A percentile compares a stretch with the other conserved stretches of the same genome.
Evolutionary conservation across 306 rosid genomes (phyloP).

Genomic region (Trichosanthes truncata): DNA sequence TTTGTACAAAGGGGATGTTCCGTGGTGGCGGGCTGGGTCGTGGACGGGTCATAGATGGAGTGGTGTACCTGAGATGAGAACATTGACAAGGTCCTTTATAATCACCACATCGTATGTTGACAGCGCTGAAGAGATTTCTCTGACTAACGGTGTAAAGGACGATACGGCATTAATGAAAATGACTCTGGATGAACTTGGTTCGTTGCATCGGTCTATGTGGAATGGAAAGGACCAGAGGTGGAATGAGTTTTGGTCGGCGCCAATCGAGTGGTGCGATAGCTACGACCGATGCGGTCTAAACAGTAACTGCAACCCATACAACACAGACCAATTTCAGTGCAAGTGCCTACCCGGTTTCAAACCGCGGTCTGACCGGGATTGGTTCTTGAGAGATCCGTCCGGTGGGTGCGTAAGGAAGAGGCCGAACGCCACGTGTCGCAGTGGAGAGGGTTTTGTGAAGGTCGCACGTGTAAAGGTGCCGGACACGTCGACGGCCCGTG

Average conservation of each 20-base stretch:
- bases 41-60: conserved; percentile 11
- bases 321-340: conserved; percentile 26
- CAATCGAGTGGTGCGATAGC: conserved; percentile 32
- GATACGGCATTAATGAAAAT: conserved; percentile 10
- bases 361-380: conserved; percentile 19
- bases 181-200: conserved; percentile 21
- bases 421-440: conserved; percentile 18
- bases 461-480: background rate
- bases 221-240: conserved; percentile 22
- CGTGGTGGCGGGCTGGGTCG: background rate
- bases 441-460: conserved; percentile 55
- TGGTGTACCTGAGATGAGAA: conserved; percentile 25
- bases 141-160: conserved; percentile 6
- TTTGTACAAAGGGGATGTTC: background rate
- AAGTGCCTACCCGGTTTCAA: conserved; percentile 54
- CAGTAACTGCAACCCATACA: conserved; percentile 34
- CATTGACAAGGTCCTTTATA: background rate
- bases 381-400: conserved; percentile 25
- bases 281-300: conserved; percentile 22
- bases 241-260: conserved; percentile 33
- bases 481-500: conserved; percentile 9
- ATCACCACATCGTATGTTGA: conserved; percentile 2
- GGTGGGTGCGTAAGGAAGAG: conserved; percentile 45
- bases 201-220: conserved; percentile 24
- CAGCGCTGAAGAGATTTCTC: background rate